Evolutionary conservation across 139 green algal genomes (phyloP), one percentile per base, ranked within the genome.

Genomic region (Coccomyxa sp.): DNA sequence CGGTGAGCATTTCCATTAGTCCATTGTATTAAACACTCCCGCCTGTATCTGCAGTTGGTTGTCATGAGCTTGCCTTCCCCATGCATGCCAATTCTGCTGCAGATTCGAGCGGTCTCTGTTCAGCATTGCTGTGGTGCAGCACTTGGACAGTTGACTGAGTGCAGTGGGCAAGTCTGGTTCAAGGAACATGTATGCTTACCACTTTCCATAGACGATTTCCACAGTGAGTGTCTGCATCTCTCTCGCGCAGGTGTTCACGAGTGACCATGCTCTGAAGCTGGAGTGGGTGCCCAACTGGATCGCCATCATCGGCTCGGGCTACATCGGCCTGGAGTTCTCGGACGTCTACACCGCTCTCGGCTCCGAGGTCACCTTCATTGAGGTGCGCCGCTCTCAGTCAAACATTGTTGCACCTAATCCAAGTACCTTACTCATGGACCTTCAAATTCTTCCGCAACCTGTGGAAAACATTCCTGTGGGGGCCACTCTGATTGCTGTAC

Each of bases 301-400:
- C 0, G 97, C 97, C 86, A 99, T 99, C 91, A 98, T 99, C 84
- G 97, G 97, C 84, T 95, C 87, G 57, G 97, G 97, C 63, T 99
- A 99, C 93, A 99, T 99, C 84, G 97, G 97, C 38, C 93, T 99
- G 30, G 97, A 99, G 91, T 99, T 99, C 91, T 95, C 90, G 31
- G 97, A 99, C 89, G 97, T 99, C 0, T 98, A 98, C 92, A 98
- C 96, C 14, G 96, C 96, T 0, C 90, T 99, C 0, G 95, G 96
- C 21, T 93, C 87, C 21, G 95, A 98, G 84, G 97, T 99, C 79
- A 99, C 96, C 18, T 99, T 99, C 88, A 95, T 99, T 78, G 97
- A 99, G 91, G 92, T 92, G 81, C 0, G 58, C 4, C 9, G 21
- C 18, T 25, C 57, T 51, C 1, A 58, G 51, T 59, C 45, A 13